phyloP scores from a whole-genome alignment of 495 filamentous ascomycete genomes.

The Lentithecium fluviatile region DNA sequence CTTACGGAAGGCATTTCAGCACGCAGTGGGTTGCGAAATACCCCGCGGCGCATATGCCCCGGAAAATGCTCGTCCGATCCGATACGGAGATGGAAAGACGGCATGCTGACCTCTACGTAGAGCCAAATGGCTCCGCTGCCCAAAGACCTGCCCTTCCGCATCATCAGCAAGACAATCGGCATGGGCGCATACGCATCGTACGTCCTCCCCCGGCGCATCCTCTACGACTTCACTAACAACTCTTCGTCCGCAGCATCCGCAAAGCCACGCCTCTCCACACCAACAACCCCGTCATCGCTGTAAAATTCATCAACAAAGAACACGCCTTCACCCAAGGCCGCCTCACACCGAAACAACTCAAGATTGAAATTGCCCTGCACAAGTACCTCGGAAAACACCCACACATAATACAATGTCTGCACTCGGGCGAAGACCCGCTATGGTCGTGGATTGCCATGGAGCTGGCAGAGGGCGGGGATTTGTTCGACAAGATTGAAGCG shows the following conservation, averaged over 20 bases:
- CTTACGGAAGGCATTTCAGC: background rate
- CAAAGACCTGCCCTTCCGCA: constrained; percentile 81
- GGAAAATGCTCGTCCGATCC: background rate
- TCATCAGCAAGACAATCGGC: constrained; percentile 94
- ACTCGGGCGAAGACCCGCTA: constrained; percentile 76
- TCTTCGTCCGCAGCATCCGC: constrained; percentile 67
- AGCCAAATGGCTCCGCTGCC: constrained; percentile 89
- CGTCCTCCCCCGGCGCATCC: constrained; percentile 39
- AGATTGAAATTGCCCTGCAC: constrained; percentile 86
- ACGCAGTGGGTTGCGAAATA: background rate
- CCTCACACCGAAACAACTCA: constrained; percentile 81
- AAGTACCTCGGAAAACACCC: constrained; percentile 80
- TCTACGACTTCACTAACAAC: constrained; percentile 7
- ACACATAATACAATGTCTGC: constrained; percentile 91
- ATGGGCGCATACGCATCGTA: constrained; percentile 96
- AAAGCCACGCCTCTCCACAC: constrained; percentile 76
- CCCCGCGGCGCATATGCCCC: background rate
- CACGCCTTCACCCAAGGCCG: constrained; percentile 86
- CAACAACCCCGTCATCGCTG: constrained; percentile 78
- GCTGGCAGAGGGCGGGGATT: constrained; percentile 88
- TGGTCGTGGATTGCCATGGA: constrained; percentile 99
- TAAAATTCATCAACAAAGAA: constrained; percentile 97
- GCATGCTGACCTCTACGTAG: constrained; percentile 48
- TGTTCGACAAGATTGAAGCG: constrained; percentile 99
- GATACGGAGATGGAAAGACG: background rate